Evolutionary conservation across 2,329 filamentous ascomycete genomes (phyloP).

Genomic region (Cryphonectria nitschkei): DNA sequence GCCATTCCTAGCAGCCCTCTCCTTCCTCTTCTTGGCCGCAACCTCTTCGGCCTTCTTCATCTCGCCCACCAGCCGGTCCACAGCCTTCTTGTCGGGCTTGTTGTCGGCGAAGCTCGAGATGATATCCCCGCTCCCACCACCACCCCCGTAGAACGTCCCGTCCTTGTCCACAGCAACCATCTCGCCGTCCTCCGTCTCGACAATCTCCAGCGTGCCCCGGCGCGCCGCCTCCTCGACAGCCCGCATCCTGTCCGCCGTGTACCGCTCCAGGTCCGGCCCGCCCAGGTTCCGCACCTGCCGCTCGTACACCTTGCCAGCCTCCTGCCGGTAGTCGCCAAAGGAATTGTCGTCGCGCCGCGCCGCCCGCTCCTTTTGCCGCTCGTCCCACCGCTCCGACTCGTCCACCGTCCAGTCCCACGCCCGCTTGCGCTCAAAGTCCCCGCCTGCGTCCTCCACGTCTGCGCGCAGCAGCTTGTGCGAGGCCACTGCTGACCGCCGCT

Average conservation of each 20-base stretch:
- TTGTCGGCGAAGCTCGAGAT: conserved; percentile 81
- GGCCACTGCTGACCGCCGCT: conserved; percentile 84
- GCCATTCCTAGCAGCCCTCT: conserved; percentile 75
- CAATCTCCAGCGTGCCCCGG: conserved; percentile 84
- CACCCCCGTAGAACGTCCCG: conserved; percentile 87
- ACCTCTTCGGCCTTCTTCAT: conserved; percentile 86
- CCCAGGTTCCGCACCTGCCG: conserved; percentile 79
- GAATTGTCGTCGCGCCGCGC: conserved; percentile 81
- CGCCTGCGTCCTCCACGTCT: conserved; percentile 80
- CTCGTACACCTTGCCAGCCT: conserved; percentile 93
- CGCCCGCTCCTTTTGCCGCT: conserved; percentile 83
- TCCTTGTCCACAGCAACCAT: conserved; percentile 91
- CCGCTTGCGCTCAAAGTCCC: conserved; percentile 95
- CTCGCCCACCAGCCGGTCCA: conserved; percentile 86
- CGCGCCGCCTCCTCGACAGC: conserved; percentile 84
- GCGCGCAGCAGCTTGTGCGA: conserved; percentile 92
- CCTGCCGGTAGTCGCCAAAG: conserved; percentile 86
- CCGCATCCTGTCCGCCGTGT: conserved; percentile 83
- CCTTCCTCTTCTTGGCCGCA: conserved; percentile 81
- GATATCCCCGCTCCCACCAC: conserved; percentile 83
- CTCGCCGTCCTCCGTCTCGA: conserved; percentile 94
- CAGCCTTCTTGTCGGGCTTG: conserved; percentile 82
- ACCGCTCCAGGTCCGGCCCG: conserved; percentile 77
- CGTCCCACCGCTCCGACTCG: conserved; percentile 93
- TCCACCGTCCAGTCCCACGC: conserved; percentile 99